Percentiles rank a stretch among this genome's conserved stretches.
phyloP scores from a whole-genome alignment of 2,329 filamentous ascomycete genomes.

The Microsporum audouinii region DNA sequence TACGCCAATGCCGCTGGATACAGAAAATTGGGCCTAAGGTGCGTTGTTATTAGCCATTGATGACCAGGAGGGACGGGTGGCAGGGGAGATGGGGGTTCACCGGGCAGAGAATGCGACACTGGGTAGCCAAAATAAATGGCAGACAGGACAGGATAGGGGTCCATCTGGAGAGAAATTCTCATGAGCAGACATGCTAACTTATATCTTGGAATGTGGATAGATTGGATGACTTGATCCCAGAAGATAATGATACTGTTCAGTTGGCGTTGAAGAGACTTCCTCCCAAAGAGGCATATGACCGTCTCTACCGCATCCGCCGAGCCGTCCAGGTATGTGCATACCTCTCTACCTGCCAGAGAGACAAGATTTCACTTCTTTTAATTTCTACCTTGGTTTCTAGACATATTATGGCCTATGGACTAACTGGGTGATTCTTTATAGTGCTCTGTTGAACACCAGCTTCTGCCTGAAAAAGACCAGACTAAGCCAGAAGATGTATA shows the following conservation, averaged over 20 bases:
- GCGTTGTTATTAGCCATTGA: conserved; percentile 25
- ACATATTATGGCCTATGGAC: background rate
- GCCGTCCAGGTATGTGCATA: conserved; percentile 62
- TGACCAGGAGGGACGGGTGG: background rate
- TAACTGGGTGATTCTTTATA: conserved; percentile 23
- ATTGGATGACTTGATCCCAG: conserved; percentile 86
- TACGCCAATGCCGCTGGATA: conserved; percentile 84
- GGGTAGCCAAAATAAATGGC: background rate
- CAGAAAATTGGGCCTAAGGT: conserved; percentile 85
- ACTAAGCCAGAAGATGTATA: conserved; percentile 57
- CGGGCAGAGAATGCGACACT: background rate
- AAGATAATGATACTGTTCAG: conserved; percentile 80
- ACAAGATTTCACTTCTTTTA: background rate
- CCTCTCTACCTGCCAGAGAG: background rate
- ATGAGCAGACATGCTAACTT: conserved; percentile 4
- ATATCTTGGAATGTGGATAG: conserved; percentile 38
- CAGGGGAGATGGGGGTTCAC: background rate
- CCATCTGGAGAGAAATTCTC: background rate
- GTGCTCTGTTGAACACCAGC: conserved; percentile 55
- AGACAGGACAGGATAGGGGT: background rate
- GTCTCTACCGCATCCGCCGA: conserved; percentile 91
- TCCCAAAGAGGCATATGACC: conserved; percentile 86
- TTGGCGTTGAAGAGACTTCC: conserved; percentile 82
- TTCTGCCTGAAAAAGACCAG: conserved; percentile 54
- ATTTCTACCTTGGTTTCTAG: background rate